Evolutionary conservation across 2,329 filamentous ascomycete genomes (phyloP), one percentile per base, ranked within the genome.

Genomic region (Mycosphaerella sp.): DNA sequence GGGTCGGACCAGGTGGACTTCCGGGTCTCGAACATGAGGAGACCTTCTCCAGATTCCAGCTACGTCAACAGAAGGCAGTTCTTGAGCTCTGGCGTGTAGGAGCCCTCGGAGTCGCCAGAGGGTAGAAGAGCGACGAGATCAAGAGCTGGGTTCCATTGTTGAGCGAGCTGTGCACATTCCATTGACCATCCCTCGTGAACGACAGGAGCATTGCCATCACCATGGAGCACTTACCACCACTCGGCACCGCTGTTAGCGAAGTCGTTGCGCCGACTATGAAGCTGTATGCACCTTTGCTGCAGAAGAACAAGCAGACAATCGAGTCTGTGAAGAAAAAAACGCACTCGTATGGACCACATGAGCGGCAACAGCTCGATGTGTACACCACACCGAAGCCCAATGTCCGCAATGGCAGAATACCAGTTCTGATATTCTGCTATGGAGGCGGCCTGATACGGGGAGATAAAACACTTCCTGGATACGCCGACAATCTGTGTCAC

Each of bases 321-420:
- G 64, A 54, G 7, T 62, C 63, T 8, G 53, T 59, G 10, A 42
- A 38, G 23, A 56, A 57, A 31, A 54, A 68, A 44, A 70, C 69
- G 9, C 61, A 68, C 56, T 55, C 52, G 4, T 74, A 74, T 52
- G 72, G 72, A 3, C 58, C 62, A 2, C 55, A 69, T 34, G 57
- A 65, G 8, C 67, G 73, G 9, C 72, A 74, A 10, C 56, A 69
- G 38, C 65, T 75, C 14, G 73, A 75, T 53, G 51, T 74, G 39
- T 75, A 75, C 58, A 66, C 49, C 32, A 67, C 59, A 3, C 39
- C 55, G 7, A 56, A 57, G 5, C 49, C 62, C 9, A 56, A 36
- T 6, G 44, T 62, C 17, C 53, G 52, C 36, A 60, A 65, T 45
- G 59, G 59, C 14, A 52, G 62, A n/a, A 51, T 39, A 47, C 53